phyloP scores from a whole-genome alignment of 2,329 filamentous ascomycete species.

The Zopfia rhizophila region DNA sequence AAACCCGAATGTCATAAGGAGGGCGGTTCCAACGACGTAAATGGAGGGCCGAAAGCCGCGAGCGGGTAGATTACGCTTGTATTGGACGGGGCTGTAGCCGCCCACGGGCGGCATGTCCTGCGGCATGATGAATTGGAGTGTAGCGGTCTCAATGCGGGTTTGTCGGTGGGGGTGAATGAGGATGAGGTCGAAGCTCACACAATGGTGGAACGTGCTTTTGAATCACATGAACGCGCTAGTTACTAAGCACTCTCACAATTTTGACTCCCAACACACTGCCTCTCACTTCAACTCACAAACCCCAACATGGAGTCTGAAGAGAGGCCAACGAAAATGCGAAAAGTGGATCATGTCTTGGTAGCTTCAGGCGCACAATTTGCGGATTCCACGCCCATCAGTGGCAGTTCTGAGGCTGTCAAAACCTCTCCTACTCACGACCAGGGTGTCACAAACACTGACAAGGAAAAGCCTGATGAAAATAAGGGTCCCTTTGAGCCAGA shows the following conservation, averaged over 20 bases:
- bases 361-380: constrained; percentile 17
- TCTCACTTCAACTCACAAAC: background rate
- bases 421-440: constrained; percentile 1
- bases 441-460: background rate
- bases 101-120: constrained; percentile 97
- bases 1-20: constrained; percentile 89
- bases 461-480: constrained; percentile 2
- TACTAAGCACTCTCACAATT: constrained; percentile 2
- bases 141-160: constrained; percentile 40
- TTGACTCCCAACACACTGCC: constrained; percentile 1
- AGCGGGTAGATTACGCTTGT: constrained; percentile 95
- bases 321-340: constrained; percentile 65
- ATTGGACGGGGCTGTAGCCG: constrained; percentile 96
- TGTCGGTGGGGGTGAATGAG: constrained; percentile 32
- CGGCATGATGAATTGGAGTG: constrained; percentile 73
- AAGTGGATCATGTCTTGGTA: constrained; percentile 54
- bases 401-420: constrained; percentile 1
- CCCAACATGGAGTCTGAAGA: constrained; percentile 66
- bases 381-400: constrained; percentile 19
- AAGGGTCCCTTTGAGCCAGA: background rate
- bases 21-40: constrained; percentile 79
- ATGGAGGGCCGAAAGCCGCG: constrained; percentile 87
- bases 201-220: constrained; percentile 22
- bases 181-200: constrained; percentile 38
- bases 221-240: constrained; percentile 5